Base-by-base conservation (phyloP, 2,329 filamentous ascomycete species). In the Neonectria sp. region DNA sequence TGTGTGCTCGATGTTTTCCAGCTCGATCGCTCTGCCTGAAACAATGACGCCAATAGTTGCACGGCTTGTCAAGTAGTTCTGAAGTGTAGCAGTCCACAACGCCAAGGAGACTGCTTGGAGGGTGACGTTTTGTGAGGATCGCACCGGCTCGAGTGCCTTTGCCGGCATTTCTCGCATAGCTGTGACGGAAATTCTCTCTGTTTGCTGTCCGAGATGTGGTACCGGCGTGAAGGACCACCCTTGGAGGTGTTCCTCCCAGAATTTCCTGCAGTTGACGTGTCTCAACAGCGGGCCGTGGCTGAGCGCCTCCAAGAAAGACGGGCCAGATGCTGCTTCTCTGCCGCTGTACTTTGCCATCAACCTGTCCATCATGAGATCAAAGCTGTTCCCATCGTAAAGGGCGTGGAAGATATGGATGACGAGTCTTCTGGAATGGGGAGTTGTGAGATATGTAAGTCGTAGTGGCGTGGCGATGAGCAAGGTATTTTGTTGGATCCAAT, bases 301-400 rank as follows among this genome's bases (percentile, higher is more conserved):
- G 1, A 97, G 80, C 0, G 89, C 87, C 5, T 93, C 88, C 4
- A 92, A 78, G 74, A 96, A 97, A 0, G 83, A 76, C 1, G 89
- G 89, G 0, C 83, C 83, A 8, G 77, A 73, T 1, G 76, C 1
- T 3, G 72, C 43, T 65, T 73, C 8, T 52, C 73, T 27, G 3
- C 58, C 59, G 3, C 40, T 15, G 48, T 79, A 79, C 8, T 72
- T 52, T 9, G 56, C 48, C 31, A 75, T 17, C 75, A 97, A 83
- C 24, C 85, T 80, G 3, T 87, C 77, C 24, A 97, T 84, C 45
- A 97, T 85, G 27, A 94, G 78, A 2, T 87, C 85, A 45, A 97
- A 86, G 68, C 94, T 95, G 70, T 88, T 92, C 2, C 94, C 95
- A 79, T 98, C 95, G 73, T 98, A 98, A 0, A 97, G 79, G 0